These are phyloP conservation scores for Clarireedia paspali DNA, from an alignment of 2,329 filamentous ascomycete genomes.

Conservation along the genomic window DNA sequence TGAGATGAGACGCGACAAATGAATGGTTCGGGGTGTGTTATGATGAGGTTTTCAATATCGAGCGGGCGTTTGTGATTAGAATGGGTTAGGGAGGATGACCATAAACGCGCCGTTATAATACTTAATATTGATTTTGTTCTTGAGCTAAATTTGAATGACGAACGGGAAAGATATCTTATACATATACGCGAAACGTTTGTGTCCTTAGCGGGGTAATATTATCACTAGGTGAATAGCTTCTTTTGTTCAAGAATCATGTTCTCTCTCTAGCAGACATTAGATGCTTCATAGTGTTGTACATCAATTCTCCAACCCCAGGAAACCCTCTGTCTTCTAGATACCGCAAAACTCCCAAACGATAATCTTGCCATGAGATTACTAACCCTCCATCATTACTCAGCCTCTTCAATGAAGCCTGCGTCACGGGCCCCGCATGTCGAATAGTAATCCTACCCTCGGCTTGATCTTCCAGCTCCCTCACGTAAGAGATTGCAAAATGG, in stretches of 20 bases:
- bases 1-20: not conserved
- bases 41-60: not conserved
- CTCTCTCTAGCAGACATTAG: constrained; percentile 39
- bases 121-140: not conserved
- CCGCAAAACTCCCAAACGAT: constrained; percentile 62
- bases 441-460: constrained; percentile 35
- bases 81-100: not conserved
- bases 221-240: not conserved
- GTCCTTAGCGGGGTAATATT: not conserved
- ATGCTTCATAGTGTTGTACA: constrained; percentile 76
- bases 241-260: not conserved
- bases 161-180: not conserved
- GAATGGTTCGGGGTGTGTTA: not conserved
- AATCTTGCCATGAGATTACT: constrained; percentile 63
- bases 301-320: constrained; percentile 59
- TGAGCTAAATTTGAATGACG: not conserved
- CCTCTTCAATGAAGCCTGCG: constrained; percentile 54
- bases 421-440: constrained; percentile 62
- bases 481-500: constrained; percentile 44
- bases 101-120: constrained; percentile 6
- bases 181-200: not conserved
- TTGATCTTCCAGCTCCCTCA: constrained; percentile 52
- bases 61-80: constrained; percentile 1
- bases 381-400: constrained; percentile 60
- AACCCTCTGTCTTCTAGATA: constrained; percentile 59